phyloP scores from a whole-genome alignment of 768 basidiomycete species.

The Podaxis sp. region DNA sequence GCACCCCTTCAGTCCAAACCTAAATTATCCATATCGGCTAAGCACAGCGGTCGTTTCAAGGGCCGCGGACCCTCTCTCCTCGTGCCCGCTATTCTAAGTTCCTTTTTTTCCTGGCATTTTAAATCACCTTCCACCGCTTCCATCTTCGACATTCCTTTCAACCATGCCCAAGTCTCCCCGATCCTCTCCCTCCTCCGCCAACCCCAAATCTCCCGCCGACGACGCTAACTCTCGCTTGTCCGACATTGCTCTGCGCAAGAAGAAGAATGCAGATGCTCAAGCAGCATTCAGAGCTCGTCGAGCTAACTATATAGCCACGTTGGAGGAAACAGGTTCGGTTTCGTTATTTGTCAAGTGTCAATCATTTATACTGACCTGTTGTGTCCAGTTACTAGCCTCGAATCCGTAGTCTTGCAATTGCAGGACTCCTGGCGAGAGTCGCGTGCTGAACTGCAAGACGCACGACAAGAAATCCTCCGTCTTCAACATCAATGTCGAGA shows the following conservation, averaged over 20 bases:
- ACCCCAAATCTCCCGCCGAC: constrained; percentile 30
- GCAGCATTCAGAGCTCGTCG: constrained; percentile 79
- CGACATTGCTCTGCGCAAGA: constrained; percentile 72
- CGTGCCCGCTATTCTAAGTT: constrained; percentile 65
- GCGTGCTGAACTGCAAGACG: constrained; percentile 53
- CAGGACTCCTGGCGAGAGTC: constrained; percentile 77
- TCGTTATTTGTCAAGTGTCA: constrained; percentile 11
- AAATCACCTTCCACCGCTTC: constrained; percentile 34
- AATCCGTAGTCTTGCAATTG: constrained; percentile 78
- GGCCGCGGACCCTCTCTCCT: constrained; percentile 57
- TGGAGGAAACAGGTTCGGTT: constrained; percentile 69
- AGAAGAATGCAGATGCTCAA: constrained; percentile 89
- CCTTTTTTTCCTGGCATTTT: constrained; percentile 60
- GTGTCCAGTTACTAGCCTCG: constrained; percentile 67
- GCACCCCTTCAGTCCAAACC: constrained; percentile 45
- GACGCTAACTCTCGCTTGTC: constrained; percentile 42
- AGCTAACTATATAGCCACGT: constrained; percentile 82
- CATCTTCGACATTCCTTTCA: constrained; percentile 24
- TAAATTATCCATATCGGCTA: constrained; percentile 48
- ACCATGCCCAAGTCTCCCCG: constrained; percentile 40
- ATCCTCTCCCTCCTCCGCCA: constrained; percentile 20
- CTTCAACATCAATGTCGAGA: constrained; percentile 63
- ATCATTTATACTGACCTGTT: constrained; percentile 14
- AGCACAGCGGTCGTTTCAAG: constrained; percentile 36
- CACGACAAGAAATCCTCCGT: constrained; percentile 61